phyloP scores from a whole-genome alignment of 2,329 filamentous ascomycete species.

The Eurotiales sp. region DNA sequence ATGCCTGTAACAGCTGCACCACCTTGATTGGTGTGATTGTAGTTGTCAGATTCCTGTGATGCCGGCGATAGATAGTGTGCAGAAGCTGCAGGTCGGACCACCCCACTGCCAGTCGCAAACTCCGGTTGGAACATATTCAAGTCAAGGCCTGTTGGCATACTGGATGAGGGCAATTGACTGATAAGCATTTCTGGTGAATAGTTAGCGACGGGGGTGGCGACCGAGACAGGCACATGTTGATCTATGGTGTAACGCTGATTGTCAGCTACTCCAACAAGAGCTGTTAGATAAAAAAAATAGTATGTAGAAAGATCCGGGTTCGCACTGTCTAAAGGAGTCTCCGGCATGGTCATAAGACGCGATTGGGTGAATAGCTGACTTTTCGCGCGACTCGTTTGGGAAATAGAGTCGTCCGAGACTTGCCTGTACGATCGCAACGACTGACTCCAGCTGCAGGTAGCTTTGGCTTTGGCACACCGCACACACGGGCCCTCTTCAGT shows the following conservation, averaged over 20 bases:
- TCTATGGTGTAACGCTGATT: no score
- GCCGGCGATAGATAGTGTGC: neutral
- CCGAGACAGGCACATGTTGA: neutral
- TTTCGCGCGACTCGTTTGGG: neutral
- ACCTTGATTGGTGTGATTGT: neutral
- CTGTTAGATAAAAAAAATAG: no score
- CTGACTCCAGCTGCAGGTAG: slow-evolving; percentile 7
- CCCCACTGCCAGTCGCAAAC: neutral
- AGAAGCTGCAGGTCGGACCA: neutral
- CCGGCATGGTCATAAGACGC: neutral
- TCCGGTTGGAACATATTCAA: neutral
- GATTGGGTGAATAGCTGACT: neutral
- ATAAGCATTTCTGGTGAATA: neutral
- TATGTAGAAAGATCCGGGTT: no score
- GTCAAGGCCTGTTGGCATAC: neutral
- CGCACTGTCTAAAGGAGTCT: neutral
- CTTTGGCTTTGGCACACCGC: slow-evolving; percentile 5
- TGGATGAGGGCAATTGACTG: neutral
- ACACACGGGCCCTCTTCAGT: slow-evolving; percentile 4
- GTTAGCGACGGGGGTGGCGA: neutral
- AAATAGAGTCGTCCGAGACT: neutral
- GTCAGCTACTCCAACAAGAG: no score
- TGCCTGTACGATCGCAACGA: neutral
- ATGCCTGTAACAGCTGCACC: neutral
- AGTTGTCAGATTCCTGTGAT: neutral